Base-by-base conservation (phyloP, 1,284 basidiomycete genomes). In the Ustilago vetiveriae region DNA sequence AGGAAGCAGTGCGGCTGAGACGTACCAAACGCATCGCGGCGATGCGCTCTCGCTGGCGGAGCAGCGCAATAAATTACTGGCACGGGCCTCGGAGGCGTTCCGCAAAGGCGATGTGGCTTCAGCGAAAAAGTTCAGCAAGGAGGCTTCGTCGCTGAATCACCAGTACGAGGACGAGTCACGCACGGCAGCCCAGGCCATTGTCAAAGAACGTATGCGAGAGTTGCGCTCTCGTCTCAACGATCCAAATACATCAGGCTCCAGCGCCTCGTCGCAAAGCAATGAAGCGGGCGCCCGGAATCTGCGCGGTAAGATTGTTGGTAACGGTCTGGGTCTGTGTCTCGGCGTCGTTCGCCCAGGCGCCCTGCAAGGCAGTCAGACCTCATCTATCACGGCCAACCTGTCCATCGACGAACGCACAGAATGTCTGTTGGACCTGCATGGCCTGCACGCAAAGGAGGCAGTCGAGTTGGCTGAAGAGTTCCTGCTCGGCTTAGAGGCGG, bases 21-120 rank as follows among this genome's bases (percentile, higher is more conserved):
- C 95, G 68, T 98, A 98, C 84, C 90, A 94, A 88, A 82, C 88
- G 0, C 94, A 96, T 74, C 89, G 94, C 6, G 86, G 89, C 27
- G 87, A 90, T 23, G 92, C 92, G 21, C 86, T 97, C 60, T 90
- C 95, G 68, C 88, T 98, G 6, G 94, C 93, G 36, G 91, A 93
- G 7, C 92, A 92, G 33, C 86, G 95, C 29, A 98, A 98, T 78
- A 92, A 92, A 11, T 95, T 92, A 79, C 86, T 98, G n/a, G 92
- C 91, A 3, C 88, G 92, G 39, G 95, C 95, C 5, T 93, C 95
- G 1, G 93, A 97, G 78, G 93, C 94, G 3, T 98, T 92, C 90
- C 86, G 92, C 40, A 87, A 91, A 11, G 94, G 94, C 4, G 94
- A 98, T 72, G 94, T 94, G 3, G 92, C 92, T 0, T 90, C 91